Evolutionary conservation across 2,329 filamentous ascomycete genomes (phyloP).

Genomic region (Penicillium aurantiogriseum): DNA sequence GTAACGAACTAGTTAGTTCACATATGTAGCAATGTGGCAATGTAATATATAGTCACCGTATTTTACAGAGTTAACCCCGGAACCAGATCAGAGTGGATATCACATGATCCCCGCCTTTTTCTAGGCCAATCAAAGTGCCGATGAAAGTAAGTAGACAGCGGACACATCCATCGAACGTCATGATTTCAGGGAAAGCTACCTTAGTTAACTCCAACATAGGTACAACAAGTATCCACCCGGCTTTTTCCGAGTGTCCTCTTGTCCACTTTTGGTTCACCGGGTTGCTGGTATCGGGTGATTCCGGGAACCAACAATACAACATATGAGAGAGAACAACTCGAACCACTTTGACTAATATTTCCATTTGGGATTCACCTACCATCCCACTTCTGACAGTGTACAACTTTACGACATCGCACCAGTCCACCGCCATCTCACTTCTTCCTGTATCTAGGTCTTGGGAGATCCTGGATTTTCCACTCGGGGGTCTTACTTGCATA

Average conservation of each 20-base stretch:
- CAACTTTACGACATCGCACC: slow-evolving; percentile 4
- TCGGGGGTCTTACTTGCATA: neutral
- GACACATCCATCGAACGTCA: neutral
- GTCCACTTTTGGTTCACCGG: slow-evolving; percentile 37
- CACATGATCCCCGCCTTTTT: slow-evolving; percentile 26
- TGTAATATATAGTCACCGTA: neutral
- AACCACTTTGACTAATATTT: no score
- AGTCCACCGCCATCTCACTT: neutral
- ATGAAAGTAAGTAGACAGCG: slow-evolving; percentile 9
- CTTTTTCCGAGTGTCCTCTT: slow-evolving; percentile 26
- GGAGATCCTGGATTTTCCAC: neutral
- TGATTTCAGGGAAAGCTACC: neutral
- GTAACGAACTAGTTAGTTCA: no score
- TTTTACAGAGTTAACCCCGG: neutral
- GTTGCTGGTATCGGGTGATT: slow-evolving; percentile 21
- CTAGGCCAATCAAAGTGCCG: slow-evolving; percentile 11
- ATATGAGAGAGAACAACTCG: no score
- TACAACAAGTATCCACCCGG: slow-evolving; percentile 12
- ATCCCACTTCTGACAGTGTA: neutral
- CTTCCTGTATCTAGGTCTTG: neutral
- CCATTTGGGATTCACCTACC: neutral
- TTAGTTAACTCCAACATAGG: no score
- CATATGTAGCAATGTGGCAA: no score
- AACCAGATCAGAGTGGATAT: slow-evolving; percentile 12
- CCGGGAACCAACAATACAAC: slow-evolving; percentile 7